These are phyloP conservation scores for Talaromyces sp. DNA, from an alignment of 2,329 filamentous ascomycete genomes.

Conservation along the genomic window DNA sequence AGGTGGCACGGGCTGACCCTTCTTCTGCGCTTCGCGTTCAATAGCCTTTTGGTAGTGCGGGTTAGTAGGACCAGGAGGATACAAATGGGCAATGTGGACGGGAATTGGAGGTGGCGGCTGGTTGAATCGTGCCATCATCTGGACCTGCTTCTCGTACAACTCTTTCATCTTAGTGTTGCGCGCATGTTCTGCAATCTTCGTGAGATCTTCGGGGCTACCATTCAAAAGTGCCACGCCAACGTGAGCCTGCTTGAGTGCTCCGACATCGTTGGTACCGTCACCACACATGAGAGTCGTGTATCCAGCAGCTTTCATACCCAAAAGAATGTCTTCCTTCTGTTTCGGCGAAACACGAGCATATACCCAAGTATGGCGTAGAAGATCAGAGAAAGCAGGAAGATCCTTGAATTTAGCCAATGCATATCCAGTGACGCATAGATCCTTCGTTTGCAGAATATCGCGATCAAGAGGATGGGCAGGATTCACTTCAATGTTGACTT, in stretches of 20 bases:
- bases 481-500: constrained; percentile 78
- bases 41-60: constrained; percentile 93
- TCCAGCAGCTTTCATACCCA: constrained; percentile 90
- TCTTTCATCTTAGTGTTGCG: constrained; percentile 98
- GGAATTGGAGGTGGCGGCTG: constrained; percentile 90
- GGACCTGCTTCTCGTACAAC: constrained; percentile 91
- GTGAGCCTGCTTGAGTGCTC: constrained; percentile 95
- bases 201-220: constrained; percentile 85
- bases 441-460: constrained; percentile 77
- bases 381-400: constrained; percentile 68
- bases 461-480: constrained; percentile 74
- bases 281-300: constrained; percentile 99
- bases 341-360: constrained; percentile 97
- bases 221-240: constrained; percentile 95
- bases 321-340: constrained; percentile 97
- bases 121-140: constrained; percentile 92
- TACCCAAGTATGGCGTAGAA: constrained; percentile 90
- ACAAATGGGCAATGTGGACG: constrained; percentile 86
- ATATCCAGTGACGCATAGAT: constrained; percentile 94
- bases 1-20: constrained; percentile 57
- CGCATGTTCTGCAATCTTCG: constrained; percentile 86
- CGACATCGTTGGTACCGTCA: constrained; percentile 97
- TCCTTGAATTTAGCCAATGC: constrained; percentile 84
- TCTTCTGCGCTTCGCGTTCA: constrained; percentile 76
- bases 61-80: constrained; percentile 83